These are phyloP conservation scores for Lachancea dasiensis DNA, from an alignment of 805 yeast genomes.

Conservation along the genomic window DNA sequence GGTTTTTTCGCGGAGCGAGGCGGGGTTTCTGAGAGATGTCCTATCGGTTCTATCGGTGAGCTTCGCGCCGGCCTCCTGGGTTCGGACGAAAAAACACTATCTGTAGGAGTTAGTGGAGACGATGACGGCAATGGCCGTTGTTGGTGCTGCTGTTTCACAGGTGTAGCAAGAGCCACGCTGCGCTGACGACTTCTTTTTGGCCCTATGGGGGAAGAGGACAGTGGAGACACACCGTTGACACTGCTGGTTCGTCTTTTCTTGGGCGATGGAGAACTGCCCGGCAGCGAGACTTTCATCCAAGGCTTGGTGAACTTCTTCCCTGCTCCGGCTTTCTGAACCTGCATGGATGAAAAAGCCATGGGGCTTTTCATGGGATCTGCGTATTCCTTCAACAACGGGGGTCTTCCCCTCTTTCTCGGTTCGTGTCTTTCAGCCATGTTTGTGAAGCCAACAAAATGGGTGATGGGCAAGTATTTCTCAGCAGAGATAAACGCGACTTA, in stretches of 20 bases:
- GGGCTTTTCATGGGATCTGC: conserved; percentile 33
- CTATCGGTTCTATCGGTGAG: conserved; percentile 14
- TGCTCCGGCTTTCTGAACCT: conserved; percentile 27
- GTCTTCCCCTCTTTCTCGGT: conserved; percentile 30
- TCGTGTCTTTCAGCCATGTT: conserved; percentile 2
- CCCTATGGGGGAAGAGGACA: background rate
- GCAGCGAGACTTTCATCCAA: conserved; percentile 29
- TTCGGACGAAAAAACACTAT: conserved; percentile 19
- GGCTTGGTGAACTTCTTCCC: conserved; percentile 28
- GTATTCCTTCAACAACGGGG: conserved; percentile 31
- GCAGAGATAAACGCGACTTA: too few relatives aligned
- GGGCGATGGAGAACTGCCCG: conserved; percentile 22
- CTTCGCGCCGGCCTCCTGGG: conserved; percentile 13
- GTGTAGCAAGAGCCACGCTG: conserved; percentile 26
- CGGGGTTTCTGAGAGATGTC: conserved; percentile 4
- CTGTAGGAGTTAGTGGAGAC: conserved; percentile 19
- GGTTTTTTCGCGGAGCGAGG: background rate
- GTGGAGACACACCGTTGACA: conserved; percentile 6
- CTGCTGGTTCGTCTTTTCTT: conserved; percentile 15
- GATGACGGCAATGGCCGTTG: conserved; percentile 8
- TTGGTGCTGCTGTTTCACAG: conserved; percentile 19
- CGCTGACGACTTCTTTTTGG: conserved; percentile 26
- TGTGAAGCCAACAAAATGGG: too few relatives aligned
- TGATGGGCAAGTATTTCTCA: too few relatives aligned
- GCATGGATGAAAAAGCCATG: conserved; percentile 33